These are phyloP conservation scores for Annulohypoxylon moriforme DNA, from an alignment of 495 filamentous ascomycete genomes.

Conservation along the genomic window DNA sequence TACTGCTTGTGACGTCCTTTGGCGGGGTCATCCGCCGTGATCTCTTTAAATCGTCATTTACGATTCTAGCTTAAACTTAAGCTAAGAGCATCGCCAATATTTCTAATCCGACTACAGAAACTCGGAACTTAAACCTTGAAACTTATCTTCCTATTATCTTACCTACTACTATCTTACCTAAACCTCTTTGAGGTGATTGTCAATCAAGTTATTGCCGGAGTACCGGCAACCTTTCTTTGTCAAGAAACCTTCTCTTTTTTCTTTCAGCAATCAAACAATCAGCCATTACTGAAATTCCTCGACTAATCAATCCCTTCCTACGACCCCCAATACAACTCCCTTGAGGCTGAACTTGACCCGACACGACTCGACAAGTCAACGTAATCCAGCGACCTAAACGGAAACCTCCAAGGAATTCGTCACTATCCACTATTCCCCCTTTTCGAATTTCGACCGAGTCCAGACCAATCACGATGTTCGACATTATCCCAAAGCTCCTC, in stretches of 20 bases:
- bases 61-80: slow-evolving; percentile 33
- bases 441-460: not conserved
- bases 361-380: not conserved
- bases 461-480: slow-evolving; percentile 70
- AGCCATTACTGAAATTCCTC: not conserved
- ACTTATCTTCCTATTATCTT: not conserved
- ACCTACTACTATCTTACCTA: slow-evolving; percentile 10
- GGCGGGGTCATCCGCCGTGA: slow-evolving; percentile 43
- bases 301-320: slow-evolving; percentile 9
- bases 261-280: not conserved
- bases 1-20: slow-evolving; percentile 44
- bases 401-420: not conserved
- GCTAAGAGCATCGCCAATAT: slow-evolving; percentile 18
- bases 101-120: slow-evolving; percentile 11
- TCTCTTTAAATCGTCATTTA: slow-evolving; percentile 38
- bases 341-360: not conserved
- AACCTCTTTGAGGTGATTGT: not conserved
- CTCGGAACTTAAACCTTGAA: not conserved
- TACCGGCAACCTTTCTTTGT: slow-evolving; percentile 26
- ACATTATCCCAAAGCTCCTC: slow-evolving; percentile 80
- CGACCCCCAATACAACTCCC: slow-evolving; percentile 21
- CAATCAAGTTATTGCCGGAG: slow-evolving; percentile 17
- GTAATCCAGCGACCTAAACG: slow-evolving; percentile 3
- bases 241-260: not conserved
- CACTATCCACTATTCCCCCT: not conserved